Evolutionary conservation across 2,329 filamentous ascomycete species (phyloP).

Genomic region (Mollisia scopiformis): DNA sequence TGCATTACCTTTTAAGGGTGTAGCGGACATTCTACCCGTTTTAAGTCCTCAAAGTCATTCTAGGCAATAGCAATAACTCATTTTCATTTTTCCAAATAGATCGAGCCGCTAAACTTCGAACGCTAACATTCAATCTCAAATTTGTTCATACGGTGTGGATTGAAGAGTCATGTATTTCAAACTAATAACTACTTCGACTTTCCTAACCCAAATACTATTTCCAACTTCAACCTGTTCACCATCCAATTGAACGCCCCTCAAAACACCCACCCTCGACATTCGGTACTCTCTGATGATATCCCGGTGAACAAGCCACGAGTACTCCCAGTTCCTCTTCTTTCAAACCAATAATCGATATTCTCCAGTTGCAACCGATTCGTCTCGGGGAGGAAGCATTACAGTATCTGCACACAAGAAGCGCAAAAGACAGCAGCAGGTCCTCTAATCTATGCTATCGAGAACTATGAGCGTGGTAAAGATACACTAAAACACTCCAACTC

Average conservation of each 20-base stretch:
- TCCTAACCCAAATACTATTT: neutral
- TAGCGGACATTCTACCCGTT: no score
- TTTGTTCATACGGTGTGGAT: neutral
- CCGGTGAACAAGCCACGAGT: conserved; percentile 41
- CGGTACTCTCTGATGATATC: conserved; percentile 8
- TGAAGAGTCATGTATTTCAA: neutral
- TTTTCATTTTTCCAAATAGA: no score
- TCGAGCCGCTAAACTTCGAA: no score
- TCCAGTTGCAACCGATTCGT: conserved; percentile 48
- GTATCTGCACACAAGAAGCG: conserved; percentile 43
- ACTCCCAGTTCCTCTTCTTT: conserved; percentile 39
- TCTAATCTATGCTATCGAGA: conserved; percentile 49
- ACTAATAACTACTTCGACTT: neutral
- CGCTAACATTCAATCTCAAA: neutral
- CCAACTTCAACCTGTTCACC: conserved; percentile 7
- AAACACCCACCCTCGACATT: conserved; percentile 3
- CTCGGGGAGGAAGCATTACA: conserved; percentile 50
- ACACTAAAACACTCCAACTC: conserved; percentile 46
- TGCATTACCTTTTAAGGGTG: no score
- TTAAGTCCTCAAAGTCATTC: no score
- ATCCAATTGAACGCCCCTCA: neutral
- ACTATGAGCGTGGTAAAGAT: conserved; percentile 62
- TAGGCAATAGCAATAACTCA: no score
- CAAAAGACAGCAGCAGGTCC: conserved; percentile 48
- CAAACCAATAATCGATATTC: conserved; percentile 47